Evolutionary conservation across 129 eudicot species (phyloP), one percentile per base, ranked within the genome.

Genomic region (Artemisia annua): DNA sequence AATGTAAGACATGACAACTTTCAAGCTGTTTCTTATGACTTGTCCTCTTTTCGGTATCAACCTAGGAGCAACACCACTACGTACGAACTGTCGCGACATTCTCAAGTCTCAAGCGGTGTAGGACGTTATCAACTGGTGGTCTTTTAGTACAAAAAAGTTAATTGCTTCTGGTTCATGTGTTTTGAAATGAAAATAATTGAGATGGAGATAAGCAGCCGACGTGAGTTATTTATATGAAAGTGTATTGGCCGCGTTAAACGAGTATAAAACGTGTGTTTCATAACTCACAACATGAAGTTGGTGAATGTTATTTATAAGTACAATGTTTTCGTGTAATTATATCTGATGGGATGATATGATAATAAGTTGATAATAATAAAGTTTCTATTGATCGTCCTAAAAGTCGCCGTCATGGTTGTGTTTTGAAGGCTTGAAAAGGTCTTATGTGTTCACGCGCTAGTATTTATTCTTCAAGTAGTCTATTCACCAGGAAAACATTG

Each of bases 41-140:
- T 69, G 70, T 9, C 81, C 81, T 69, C 81, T 78, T 78, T 78
- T 5, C 28, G 76, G 81, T 78, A 78, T 62, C 76, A 77, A 52
- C 48, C 81, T 75, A 50, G 66, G 76, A 43, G 59, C 48, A 43
- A 28, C 50, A 67, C 74, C 74, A 44, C 50, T 57, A 5, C 73
- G 57, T 46, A 58, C 15, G 5, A 43, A 12, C n/a, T 22, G 59
- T 44, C 43, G 60, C 11, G 60, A 48, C 74, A 76, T 76, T 59
- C 22, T 67, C 50, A 17, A 49, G 30, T 7, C 46, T 39, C 46
- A 7, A 39, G 9, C 11, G 43, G 35, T 32, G 71, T 60, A 17
- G 5, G 39, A 10, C 35, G 19, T 39, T 39, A 39, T 5, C 39
- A 70, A 71, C 17, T 13, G 44, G 22, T 51, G 71, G 69, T 52